Evolutionary conservation across 1,284 basidiomycete species (phyloP).

Genomic region (Ceratobasidium sp.): DNA sequence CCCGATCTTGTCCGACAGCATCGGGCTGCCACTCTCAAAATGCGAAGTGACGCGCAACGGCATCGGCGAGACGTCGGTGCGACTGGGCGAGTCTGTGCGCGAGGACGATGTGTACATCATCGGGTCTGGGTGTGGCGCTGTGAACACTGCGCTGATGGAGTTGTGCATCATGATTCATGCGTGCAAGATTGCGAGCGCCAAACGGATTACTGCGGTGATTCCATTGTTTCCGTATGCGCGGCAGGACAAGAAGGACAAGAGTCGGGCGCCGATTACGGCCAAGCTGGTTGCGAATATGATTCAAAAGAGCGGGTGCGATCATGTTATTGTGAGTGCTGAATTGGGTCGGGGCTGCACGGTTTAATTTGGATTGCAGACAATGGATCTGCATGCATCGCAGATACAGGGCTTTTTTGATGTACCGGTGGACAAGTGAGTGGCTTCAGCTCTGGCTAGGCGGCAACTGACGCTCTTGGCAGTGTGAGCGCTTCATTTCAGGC

Average conservation of each 20-base stretch:
- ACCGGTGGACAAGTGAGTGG: conserved; percentile 96
- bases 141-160: conserved; percentile 94
- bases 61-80: conserved; percentile 92
- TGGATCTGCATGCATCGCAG: conserved; percentile 98
- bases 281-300: conserved; percentile 99
- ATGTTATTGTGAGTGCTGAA: conserved; percentile 86
- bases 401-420: conserved; percentile 99
- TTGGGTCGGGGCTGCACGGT: neutral
- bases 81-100: conserved; percentile 94
- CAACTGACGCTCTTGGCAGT: conserved; percentile 14
- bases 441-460: neutral
- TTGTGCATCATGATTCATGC: conserved; percentile 99
- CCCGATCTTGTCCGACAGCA: conserved; percentile 60
- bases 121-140: conserved; percentile 86
- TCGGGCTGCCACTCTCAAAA: conserved; percentile 84
- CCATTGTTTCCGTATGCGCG: conserved; percentile 95
- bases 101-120: conserved; percentile 99
- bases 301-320: conserved; percentile 96
- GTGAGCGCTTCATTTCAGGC: conserved; percentile 21
- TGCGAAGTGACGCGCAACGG: conserved; percentile 89
- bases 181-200: conserved; percentile 96
- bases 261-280: conserved; percentile 96
- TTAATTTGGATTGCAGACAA: conserved; percentile 71
- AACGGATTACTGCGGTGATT: conserved; percentile 95
- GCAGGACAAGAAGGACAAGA: conserved; percentile 99